A percentile compares a stretch with the other conserved stretches of the same genome.
Evolutionary conservation across 2,329 filamentous ascomycete species (phyloP).

Genomic region (Ustulina deusta): DNA sequence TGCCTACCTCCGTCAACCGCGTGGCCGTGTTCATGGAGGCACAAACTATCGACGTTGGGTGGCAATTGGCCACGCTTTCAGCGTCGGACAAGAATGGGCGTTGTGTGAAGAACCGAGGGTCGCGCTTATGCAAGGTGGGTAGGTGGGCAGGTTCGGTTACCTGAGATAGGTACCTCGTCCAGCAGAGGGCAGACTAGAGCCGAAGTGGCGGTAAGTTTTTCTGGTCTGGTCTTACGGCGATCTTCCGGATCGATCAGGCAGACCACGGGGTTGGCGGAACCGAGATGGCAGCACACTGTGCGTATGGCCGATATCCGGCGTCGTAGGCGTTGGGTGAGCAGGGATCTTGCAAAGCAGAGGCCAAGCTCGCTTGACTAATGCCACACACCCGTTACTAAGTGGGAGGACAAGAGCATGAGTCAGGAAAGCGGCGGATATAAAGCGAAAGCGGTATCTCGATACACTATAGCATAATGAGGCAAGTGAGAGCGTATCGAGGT

Average conservation of each 20-base stretch:
- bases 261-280: slow-evolving; percentile 19
- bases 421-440: neutral
- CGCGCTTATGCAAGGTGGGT: slow-evolving; percentile 39
- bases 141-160: slow-evolving; percentile 33
- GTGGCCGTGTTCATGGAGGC: slow-evolving; percentile 18
- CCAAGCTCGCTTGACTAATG: neutral
- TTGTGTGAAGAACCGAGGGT: slow-evolving; percentile 32
- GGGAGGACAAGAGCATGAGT: neutral
- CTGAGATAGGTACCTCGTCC: slow-evolving; percentile 16
- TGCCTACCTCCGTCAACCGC: slow-evolving; percentile 16
- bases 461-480: neutral
- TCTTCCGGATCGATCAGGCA: slow-evolving; percentile 30
- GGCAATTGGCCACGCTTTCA: slow-evolving; percentile 15
- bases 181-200: slow-evolving; percentile 14
- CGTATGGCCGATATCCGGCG: slow-evolving; percentile 21
- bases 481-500: neutral
- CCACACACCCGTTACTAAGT: neutral
- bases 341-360: neutral
- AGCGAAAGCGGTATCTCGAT: neutral
- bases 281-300: slow-evolving; percentile 23
- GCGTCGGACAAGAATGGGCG: slow-evolving; percentile 28
- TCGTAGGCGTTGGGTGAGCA: neutral
- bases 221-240: slow-evolving; percentile 30
- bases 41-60: slow-evolving; percentile 9
- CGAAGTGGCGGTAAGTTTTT: slow-evolving; percentile 35